phyloP scores from a whole-genome alignment of 2,329 filamentous ascomycete species.

The Fusarium ramigenum region DNA sequence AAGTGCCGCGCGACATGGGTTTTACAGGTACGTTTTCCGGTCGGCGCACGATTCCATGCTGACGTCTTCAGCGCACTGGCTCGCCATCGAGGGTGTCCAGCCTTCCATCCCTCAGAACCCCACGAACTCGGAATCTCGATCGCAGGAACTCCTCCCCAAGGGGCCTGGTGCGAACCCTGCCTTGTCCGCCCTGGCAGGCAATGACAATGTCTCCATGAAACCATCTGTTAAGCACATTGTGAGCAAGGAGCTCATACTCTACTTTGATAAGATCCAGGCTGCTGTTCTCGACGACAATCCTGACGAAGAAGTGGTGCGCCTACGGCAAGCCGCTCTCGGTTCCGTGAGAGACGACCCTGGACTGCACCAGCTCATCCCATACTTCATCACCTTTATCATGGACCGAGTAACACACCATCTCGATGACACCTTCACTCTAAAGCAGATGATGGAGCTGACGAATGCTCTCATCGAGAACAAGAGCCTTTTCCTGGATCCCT shows the following conservation, averaged over 20 bases:
- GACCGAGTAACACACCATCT: slow-evolving; percentile 95
- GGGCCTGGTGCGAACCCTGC: slow-evolving; percentile 88
- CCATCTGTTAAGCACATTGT: slow-evolving; percentile 95
- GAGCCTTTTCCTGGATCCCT: slow-evolving; percentile 75
- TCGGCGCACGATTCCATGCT: not conserved
- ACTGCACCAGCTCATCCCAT: slow-evolving; percentile 93
- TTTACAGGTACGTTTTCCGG: slow-evolving; percentile 75
- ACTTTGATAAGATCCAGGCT: slow-evolving; percentile 93
- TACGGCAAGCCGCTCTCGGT: slow-evolving; percentile 85
- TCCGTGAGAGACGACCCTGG: slow-evolving; percentile 90
- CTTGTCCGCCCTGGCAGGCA: slow-evolving; percentile 81
- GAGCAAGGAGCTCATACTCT: slow-evolving; percentile 93
- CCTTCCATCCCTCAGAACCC: slow-evolving; percentile 97
- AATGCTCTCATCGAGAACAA: slow-evolving; percentile 85
- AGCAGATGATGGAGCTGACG: slow-evolving; percentile 91
- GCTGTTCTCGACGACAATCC: slow-evolving; percentile 89
- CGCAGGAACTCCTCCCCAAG: slow-evolving; percentile 88
- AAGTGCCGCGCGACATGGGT: slow-evolving; percentile 90
- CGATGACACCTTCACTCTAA: slow-evolving; percentile 87
- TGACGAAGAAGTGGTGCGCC: slow-evolving; percentile 75
- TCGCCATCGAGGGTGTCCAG: slow-evolving; percentile 96
- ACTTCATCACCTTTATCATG: slow-evolving; percentile 94
- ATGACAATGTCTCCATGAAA: slow-evolving; percentile 84
- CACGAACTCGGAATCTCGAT: slow-evolving; percentile 82
- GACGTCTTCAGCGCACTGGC: slow-evolving; percentile 80